phyloP scores from a whole-genome alignment of 345 rosid genomes.

The Litchi chinensis region DNA sequence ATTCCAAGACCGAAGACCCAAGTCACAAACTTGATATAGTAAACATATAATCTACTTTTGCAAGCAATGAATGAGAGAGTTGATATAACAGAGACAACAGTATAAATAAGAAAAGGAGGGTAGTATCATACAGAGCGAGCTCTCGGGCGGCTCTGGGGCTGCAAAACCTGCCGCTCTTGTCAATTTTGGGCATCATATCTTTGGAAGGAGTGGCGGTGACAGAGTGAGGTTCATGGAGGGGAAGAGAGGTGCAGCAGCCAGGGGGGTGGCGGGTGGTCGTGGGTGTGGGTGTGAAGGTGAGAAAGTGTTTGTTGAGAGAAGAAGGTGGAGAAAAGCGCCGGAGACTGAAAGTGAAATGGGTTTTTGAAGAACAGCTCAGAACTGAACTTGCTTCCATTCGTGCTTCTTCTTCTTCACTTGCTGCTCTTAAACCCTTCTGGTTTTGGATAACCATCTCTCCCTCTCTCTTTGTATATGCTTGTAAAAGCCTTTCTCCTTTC shows the following conservation, averaged over 20 bases:
- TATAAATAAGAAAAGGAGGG: background rate
- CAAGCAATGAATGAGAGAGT: too few relatives aligned
- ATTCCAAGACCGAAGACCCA: too few relatives aligned
- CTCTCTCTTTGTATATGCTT: background rate
- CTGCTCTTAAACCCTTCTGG: background rate
- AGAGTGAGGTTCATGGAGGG: constrained; percentile 8
- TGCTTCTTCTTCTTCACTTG: background rate
- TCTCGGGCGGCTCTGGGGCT: constrained; percentile 99
- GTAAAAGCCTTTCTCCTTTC: background rate
- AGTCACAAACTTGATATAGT: background rate
- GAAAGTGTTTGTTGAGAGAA: constrained; percentile 4
- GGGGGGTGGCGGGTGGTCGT: background rate
- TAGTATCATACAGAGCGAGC: constrained; percentile 72
- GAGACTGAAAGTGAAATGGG: constrained; percentile 16
- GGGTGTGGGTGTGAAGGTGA: background rate
- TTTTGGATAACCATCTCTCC: background rate
- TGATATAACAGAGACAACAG: background rate
- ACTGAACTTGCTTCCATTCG: constrained; percentile 58
- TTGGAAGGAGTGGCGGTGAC: constrained; percentile 31
- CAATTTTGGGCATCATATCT: constrained; percentile 73
- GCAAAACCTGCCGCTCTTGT: constrained; percentile 89
- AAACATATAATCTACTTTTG: too few relatives aligned
- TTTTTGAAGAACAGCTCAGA: constrained; percentile 25
- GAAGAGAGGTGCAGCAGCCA: constrained; percentile 27
- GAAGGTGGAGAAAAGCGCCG: constrained; percentile 3